These are phyloP conservation scores for Yamadazyma conglobata DNA, from an alignment of 1,139 yeast genomes.

Conservation along the genomic window DNA sequence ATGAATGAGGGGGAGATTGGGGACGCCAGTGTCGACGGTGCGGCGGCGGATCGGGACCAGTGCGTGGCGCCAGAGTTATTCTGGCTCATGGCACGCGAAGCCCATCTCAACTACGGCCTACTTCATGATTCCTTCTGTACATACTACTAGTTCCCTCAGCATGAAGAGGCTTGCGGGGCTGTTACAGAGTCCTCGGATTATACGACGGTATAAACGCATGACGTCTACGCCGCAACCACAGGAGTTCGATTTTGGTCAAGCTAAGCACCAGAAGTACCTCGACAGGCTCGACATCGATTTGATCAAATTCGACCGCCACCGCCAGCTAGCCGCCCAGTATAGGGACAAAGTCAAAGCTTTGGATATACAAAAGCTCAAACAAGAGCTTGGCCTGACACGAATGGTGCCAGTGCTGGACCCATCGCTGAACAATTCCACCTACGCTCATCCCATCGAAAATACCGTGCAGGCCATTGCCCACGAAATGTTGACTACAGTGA, in stretches of 20 bases:
- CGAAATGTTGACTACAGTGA: slow-evolving; percentile 19
- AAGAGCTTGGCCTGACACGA: neutral
- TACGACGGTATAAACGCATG: slow-evolving; percentile 6
- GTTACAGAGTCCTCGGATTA: neutral
- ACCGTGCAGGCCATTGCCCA: slow-evolving; percentile 8
- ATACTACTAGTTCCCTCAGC: no score
- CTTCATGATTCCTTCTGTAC: no score
- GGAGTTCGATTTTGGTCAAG: slow-evolving; percentile 3
- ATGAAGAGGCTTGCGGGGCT: neutral
- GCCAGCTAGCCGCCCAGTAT: slow-evolving; percentile 5
- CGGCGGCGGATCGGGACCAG: no score
- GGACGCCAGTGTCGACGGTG: no score
- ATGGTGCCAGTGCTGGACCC: no score
- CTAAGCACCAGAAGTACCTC: slow-evolving; percentile 7
- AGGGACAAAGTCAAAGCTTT: neutral
- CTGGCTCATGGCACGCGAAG: no score
- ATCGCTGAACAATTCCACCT: slow-evolving; percentile 1
- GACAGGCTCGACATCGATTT: slow-evolving; percentile 10
- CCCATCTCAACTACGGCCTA: no score
- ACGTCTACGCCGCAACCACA: neutral
- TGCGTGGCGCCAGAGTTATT: no score
- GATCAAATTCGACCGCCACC: slow-evolving; percentile 4
- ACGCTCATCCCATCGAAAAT: slow-evolving; percentile 10
- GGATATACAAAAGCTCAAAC: slow-evolving; percentile 1
- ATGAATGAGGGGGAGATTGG: no score